Conservation (phyloP, 352 stramenopile species). For the Phytophthora constricta region DNA sequence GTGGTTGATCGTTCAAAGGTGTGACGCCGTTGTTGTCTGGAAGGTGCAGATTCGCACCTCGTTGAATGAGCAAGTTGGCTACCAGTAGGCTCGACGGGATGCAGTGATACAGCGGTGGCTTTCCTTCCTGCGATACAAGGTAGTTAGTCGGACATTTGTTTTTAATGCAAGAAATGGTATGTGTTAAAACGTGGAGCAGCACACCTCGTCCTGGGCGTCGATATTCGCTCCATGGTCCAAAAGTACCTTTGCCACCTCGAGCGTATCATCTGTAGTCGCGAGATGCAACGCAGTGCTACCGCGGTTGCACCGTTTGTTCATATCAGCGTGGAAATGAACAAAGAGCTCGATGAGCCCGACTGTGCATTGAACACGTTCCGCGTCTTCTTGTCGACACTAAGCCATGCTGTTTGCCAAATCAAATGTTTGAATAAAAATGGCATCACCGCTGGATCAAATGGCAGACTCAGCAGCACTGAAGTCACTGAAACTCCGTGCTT, state of each 20-base stretch:
- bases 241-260: constrained; percentile 13
- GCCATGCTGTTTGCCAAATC: too few relatives aligned
- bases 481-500: too few relatives aligned
- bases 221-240: neutral
- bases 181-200: neutral
- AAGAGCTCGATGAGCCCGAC: constrained; percentile 7
- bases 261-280: constrained; percentile 10
- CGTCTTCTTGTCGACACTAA: constrained; percentile 29
- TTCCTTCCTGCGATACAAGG: constrained; percentile 13
- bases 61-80: constrained; percentile 19
- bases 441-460: too few relatives aligned
- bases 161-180: neutral
- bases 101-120: constrained; percentile 21
- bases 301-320: constrained; percentile 1
- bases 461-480: too few relatives aligned
- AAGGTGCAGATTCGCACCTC: constrained; percentile 17
- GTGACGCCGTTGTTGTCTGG: constrained; percentile 12
- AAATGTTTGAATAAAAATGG: too few relatives aligned
- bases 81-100: constrained; percentile 26
- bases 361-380: constrained; percentile 1
- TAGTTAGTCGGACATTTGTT: neutral
- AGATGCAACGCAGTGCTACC: constrained; percentile 22
- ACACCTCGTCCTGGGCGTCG: constrained; percentile 13
- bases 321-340: constrained; percentile 1
- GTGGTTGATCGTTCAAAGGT: too few relatives aligned